These are phyloP conservation scores for Austroboletus festivus DNA, from an alignment of 768 basidiomycete genomes.

Conservation along the genomic window DNA sequence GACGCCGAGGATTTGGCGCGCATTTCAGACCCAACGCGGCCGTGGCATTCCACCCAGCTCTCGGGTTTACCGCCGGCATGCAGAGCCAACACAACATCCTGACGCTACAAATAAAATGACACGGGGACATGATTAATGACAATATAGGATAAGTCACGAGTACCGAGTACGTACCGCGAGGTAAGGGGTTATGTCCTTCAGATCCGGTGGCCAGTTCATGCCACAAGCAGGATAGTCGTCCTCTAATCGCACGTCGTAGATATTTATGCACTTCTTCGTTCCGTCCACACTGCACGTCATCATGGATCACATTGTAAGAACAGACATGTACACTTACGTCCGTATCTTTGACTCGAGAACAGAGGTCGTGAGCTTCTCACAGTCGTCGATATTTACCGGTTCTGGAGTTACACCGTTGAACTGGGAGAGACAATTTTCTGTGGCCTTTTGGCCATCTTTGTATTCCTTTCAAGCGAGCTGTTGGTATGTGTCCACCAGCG, in stretches of 20 bases:
- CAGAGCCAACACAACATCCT: slow-evolving; percentile 76
- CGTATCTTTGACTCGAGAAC: slow-evolving; percentile 31
- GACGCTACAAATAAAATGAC: slow-evolving; percentile 56
- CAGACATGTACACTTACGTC: slow-evolving; percentile 16
- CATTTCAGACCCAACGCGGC: slow-evolving; percentile 63
- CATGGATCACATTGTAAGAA: not conserved
- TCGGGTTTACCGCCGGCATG: slow-evolving; percentile 78
- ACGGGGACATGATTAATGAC: not conserved
- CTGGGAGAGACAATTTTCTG: slow-evolving; percentile 56
- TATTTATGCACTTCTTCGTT: slow-evolving; percentile 77
- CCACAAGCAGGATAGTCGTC: slow-evolving; percentile 88
- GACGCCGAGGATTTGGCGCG: slow-evolving; percentile 55
- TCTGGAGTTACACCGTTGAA: slow-evolving; percentile 43
- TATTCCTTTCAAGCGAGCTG: slow-evolving; percentile 45
- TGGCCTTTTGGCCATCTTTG: slow-evolving; percentile 51
- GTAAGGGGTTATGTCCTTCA: slow-evolving; percentile 70
- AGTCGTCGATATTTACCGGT: slow-evolving; percentile 53
- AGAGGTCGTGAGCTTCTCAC: slow-evolving; percentile 55
- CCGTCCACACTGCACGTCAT: slow-evolving; percentile 56
- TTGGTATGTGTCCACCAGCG: slow-evolving; percentile 1
- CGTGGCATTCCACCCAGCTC: slow-evolving; percentile 85
- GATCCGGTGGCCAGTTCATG: slow-evolving; percentile 96
- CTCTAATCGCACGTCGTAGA: slow-evolving; percentile 91
- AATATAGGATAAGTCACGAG: not conserved
- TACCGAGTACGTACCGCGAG: slow-evolving; percentile 59